Conservation (phyloP, 129 eudicot genomes). For the Flaveria ramosissima region DNA sequence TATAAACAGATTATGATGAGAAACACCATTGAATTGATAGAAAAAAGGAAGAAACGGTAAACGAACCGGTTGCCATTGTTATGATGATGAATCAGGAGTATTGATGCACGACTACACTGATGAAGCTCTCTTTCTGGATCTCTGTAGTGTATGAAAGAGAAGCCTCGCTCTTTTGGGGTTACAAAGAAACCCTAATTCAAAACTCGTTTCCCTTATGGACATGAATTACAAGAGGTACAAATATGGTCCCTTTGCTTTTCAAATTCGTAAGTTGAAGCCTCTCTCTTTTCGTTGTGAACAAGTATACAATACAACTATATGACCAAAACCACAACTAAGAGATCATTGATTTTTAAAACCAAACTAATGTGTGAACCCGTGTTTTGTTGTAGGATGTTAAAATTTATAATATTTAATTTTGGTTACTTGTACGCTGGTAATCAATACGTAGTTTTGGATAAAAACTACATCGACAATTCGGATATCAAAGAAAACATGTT, state of each 20-base stretch:
- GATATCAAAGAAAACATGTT: no score
- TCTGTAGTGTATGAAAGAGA: slow-evolving; percentile 15
- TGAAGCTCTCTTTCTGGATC: slow-evolving; percentile 27
- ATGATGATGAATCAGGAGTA: slow-evolving; percentile 19
- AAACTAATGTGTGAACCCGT: no score
- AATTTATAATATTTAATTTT: no score
- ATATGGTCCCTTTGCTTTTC: slow-evolving; percentile 16
- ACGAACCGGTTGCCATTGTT: slow-evolving; percentile 42
- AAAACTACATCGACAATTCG: no score
- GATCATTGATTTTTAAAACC: no score
- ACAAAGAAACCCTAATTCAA: slow-evolving; percentile 33
- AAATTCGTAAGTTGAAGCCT: not conserved
- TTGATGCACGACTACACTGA: not conserved
- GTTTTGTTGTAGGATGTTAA: no score
- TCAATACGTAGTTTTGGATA: no score
- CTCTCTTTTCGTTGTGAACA: not conserved
- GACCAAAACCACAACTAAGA: no score
- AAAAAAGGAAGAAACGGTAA: not conserved
- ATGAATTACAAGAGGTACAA: not conserved
- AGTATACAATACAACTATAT: no score
- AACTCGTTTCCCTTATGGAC: not conserved
- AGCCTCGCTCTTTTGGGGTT: slow-evolving; percentile 17
- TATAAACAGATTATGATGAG: no score
- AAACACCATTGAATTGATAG: not conserved
- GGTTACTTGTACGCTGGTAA: no score